These are phyloP conservation scores for Xylariales sp. DNA, from an alignment of 2,329 filamentous ascomycete genomes.

Conservation along the genomic window DNA sequence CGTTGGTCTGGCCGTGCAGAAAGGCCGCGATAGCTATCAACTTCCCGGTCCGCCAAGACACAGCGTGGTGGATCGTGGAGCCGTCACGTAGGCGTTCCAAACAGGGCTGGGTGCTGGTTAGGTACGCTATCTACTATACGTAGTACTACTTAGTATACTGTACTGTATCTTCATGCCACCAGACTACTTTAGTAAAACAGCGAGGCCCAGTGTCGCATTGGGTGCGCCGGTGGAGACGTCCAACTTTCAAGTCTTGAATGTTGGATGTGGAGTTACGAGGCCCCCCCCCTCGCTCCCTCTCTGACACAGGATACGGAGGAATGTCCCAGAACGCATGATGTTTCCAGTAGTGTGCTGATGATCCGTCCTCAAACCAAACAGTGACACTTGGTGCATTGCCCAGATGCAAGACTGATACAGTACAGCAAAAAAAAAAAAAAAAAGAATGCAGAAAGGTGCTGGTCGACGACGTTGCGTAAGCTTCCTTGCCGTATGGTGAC, in stretches of 20 bases:
- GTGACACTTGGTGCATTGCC: constrained; percentile 5
- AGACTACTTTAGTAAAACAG: no score
- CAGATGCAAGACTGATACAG: constrained; percentile 1
- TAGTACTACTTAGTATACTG: no score
- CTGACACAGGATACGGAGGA: constrained; percentile 6
- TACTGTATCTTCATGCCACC: no score
- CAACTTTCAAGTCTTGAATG: no score
- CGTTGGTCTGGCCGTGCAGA: neutral
- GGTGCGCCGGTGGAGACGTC: no score
- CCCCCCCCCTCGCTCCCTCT: neutral
- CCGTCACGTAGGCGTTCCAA: constrained; percentile 20
- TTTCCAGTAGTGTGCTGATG: constrained; percentile 9
- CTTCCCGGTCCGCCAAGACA: constrained; percentile 26
- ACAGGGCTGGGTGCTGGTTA: constrained; percentile 10
- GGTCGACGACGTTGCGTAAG: constrained; percentile 18
- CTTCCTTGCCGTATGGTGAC: neutral
- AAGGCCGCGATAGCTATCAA: constrained; percentile 17
- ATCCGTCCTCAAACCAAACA: constrained; percentile 6
- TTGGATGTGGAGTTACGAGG: no score
- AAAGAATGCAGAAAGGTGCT: neutral
- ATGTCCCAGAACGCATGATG: constrained; percentile 12
- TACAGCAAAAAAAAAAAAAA: no score
- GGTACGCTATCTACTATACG: no score
- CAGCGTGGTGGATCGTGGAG: constrained; percentile 27
- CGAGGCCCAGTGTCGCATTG: no score